Conservation (phyloP, 495 filamentous ascomycete genomes). For the Achaetomiella virescens region DNA sequence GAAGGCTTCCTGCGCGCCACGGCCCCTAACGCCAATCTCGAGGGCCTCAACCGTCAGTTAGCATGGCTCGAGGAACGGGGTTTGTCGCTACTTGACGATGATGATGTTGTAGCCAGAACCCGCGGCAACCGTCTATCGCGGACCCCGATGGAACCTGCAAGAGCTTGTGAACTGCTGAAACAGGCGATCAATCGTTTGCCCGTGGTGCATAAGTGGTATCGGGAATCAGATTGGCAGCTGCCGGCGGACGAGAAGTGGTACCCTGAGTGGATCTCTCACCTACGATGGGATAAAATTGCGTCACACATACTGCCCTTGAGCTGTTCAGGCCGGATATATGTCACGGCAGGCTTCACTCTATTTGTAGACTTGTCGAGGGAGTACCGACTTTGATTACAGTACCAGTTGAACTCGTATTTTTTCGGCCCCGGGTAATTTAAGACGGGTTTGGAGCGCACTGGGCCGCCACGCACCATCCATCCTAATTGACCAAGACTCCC, state of each 20-base stretch:
- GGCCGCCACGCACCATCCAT: too few species aligned
- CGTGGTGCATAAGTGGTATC: neutral
- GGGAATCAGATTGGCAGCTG: neutral
- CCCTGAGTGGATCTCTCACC: neutral
- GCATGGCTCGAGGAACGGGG: neutral
- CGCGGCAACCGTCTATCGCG: neutral
- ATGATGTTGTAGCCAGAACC: too few species aligned
- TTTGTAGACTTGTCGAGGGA: too few species aligned
- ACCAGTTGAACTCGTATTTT: too few species aligned
- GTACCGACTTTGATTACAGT: too few species aligned
- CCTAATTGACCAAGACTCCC: too few species aligned
- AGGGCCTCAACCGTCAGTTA: neutral
- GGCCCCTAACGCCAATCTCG: neutral
- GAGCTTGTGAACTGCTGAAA: neutral
- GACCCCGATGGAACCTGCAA: neutral
- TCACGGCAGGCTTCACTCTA: too few species aligned
- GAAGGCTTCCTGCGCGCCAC: neutral
- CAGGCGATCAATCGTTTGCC: neutral
- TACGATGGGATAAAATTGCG: too few species aligned
- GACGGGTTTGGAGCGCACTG: too few species aligned
- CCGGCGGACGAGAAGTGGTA: neutral
- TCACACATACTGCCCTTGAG: too few species aligned
- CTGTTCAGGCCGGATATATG: too few species aligned
- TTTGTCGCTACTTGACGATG: neutral
- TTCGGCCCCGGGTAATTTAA: too few species aligned